A percentile compares a stretch with the other conserved stretches of the same genome.
Evolutionary conservation across 768 basidiomycete genomes (phyloP).

Genomic region (Kondoa malvinella): DNA sequence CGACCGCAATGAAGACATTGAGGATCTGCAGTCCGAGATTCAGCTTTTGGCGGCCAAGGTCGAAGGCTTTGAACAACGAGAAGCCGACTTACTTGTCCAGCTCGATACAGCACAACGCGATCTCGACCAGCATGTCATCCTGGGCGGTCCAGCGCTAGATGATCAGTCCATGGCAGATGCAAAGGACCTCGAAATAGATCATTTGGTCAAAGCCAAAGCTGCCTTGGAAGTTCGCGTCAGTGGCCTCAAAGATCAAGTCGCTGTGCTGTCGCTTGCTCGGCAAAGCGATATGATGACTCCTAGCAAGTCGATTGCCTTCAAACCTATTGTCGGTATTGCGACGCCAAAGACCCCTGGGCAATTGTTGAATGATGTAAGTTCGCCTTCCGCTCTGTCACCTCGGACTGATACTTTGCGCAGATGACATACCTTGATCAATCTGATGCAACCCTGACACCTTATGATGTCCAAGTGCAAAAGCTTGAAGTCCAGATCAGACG

Average conservation of each 20-base stretch:
- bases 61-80: neutral
- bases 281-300: constrained; percentile 10
- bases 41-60: neutral
- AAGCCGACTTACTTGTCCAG: constrained; percentile 15
- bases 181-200: constrained; percentile 56
- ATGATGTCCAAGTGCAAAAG: constrained; percentile 54
- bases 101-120: constrained; percentile 17
- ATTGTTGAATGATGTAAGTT: constrained; percentile 22
- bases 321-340: constrained; percentile 17
- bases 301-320: constrained; percentile 23
- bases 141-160: neutral
- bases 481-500: constrained; percentile 40
- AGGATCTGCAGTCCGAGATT: neutral
- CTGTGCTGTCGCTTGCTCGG: constrained; percentile 39
- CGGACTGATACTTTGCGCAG: constrained; percentile 41
- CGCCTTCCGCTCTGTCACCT: neutral
- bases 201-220: constrained; percentile 58
- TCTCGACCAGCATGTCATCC: neutral
- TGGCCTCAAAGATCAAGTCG: constrained; percentile 23
- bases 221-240: constrained; percentile 55
- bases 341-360: constrained; percentile 26
- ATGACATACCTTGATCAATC: constrained; percentile 34
- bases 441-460: constrained; percentile 43
- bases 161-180: constrained; percentile 48
- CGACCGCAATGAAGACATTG: neutral